phyloP scores from a whole-genome alignment of 176 grass and related monocot genomes.

The Calamus simplicifolius region DNA sequence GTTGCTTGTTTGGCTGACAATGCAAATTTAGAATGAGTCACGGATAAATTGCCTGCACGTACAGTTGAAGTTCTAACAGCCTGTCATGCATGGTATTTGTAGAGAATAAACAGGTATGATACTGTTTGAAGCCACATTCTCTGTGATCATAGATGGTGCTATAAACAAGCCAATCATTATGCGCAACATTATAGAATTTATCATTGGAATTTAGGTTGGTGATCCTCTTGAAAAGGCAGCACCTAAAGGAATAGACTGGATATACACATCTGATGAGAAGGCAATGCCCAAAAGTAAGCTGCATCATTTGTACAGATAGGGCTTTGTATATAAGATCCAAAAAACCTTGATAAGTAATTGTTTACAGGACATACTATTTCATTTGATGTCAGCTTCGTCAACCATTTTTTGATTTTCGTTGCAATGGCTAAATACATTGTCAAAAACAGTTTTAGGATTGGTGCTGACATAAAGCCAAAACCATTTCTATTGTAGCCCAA shows the following conservation, averaged over 20 bases:
- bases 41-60: conserved; percentile 57
- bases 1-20: conserved; percentile 71
- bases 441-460: no score
- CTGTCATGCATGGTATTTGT: conserved; percentile 98
- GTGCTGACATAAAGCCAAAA: no score
- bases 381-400: no score
- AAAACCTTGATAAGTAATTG: no score
- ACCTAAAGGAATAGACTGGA: conserved; percentile 98
- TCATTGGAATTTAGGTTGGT: conserved; percentile 48
- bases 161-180: neutral
- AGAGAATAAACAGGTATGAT: conserved; percentile 87
- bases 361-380: no score
- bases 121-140: conserved; percentile 14
- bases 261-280: conserved; percentile 97
- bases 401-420: no score
- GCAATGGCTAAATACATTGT: no score
- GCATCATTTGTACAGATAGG: conserved; percentile 5
- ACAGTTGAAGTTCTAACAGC: conserved; percentile 75
- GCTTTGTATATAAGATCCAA: neutral
- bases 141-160: neutral
- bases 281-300: conserved; percentile 81
- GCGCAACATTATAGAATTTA: no score
- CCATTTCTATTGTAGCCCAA: no score
- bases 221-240: conserved; percentile 99
- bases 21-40: conserved; percentile 60